Base-by-base conservation (phyloP, 371 early-diverging fungal species). In the Vairimorpha apis region DNA sequence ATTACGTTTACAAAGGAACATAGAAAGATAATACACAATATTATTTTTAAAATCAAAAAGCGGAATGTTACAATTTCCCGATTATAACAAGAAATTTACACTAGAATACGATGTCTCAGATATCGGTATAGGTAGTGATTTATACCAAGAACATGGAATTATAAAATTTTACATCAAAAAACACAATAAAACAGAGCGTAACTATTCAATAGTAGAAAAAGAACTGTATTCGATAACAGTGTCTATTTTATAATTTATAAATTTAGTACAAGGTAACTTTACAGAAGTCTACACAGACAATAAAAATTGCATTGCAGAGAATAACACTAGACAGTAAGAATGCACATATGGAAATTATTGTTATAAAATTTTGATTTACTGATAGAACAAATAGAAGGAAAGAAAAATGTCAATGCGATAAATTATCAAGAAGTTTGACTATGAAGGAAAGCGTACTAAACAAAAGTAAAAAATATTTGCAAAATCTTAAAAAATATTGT, bases 211-310 rank as follows among this genome's bases (percentile, higher is more conserved):
- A 70, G 43, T 49, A 60, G 32, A 84, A 8, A 23, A 68, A 27
- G 82, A 84, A 71, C 69, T 72, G 3, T 47, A 84, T 10, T 79
- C 80, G 0, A 68, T 85, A 3, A 66, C 85, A 1, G 81, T 75
- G 78, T 83, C 80, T 0, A 62, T 79, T 2, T 49, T 76, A 30
- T 35, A 51, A 27, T 71, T 56, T 45, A 8, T 37, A 27, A n/a
- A 27, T 4, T 64, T 65, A 7, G 33, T 74, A 33, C 14, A 5
- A 43, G 68, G 71, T 0, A 18, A 41, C 0, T 45, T 68, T 0
- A 82, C 83, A 55, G 41, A 72, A 14, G 63, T 83, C 1, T 41
- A 62, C 2, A 82, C 81, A 0, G 85, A 86, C 64, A 59, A 30
- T 21, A 7, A 18, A 59, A 59, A 59, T 25, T 35, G 37, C n/a